Evolutionary conservation across 2,329 filamentous ascomycete species (phyloP), one percentile per base, ranked within the genome.

Genomic region (Dactylellina leptospora): DNA sequence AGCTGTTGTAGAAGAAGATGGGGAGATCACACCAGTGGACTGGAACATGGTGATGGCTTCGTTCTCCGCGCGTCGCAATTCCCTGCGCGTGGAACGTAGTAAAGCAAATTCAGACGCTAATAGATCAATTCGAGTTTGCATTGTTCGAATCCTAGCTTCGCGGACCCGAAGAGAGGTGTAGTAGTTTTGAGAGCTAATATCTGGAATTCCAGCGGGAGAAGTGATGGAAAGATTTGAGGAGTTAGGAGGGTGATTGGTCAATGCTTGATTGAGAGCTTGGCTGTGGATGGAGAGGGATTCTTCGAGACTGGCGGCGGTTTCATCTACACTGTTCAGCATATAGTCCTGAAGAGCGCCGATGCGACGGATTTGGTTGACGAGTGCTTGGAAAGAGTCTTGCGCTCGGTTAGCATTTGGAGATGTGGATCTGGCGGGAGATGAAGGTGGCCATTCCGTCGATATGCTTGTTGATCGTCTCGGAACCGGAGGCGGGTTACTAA

Each of bases 51-150:
- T 63, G 4, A 72, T 51, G 18, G 68, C 68, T 18, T 72, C 68
- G 45, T 45, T 59, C 44, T 72, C 68, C 8, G 68, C 75, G 36
- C 75, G 45, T 33, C 75, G 59, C 18, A 76, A 16, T 44, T 76
- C 75, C 27, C 75, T 63, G 18, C 75, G 70, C 2, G 75, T 75
- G 22, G 69, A 68, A 18, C 75, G 71, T 18, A 77, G 55, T 13
- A 77, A 45, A 28, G 74, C 72, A 56, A 77, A 77, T 55, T 77
- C 76, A 8, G 73, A 76, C 9, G 75, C 74, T 13, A 77, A 48
- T 5, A 77, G 72, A 18, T 77, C 75, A 18, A 77, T 76, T 22
- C 76, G 60, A 4, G 72, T 74, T 51, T 77, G 76, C 76, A 77
- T 76, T n/a, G 75, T 75, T 10, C 76, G 48, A 9, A 77, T 56